Evolutionary conservation across 2,329 filamentous ascomycete genomes (phyloP), one percentile per base, ranked within the genome.

Genomic region (Colletotrichum sublineola): DNA sequence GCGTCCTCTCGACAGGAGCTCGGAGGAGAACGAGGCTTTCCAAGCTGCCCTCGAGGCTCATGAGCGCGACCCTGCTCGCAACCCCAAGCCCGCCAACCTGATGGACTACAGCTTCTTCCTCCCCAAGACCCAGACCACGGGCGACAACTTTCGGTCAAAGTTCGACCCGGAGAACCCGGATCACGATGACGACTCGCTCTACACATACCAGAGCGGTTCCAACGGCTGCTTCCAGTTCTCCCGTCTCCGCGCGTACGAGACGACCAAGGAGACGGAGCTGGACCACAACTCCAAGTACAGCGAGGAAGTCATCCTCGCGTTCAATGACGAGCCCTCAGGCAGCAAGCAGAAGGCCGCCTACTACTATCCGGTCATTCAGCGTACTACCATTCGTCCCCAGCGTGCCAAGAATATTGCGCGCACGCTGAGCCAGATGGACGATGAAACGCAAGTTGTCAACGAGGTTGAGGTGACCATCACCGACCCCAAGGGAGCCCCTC

Each of bases 101-200:
- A 88, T 90, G 82, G 89, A 91, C 78, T 93, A 92, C 80, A 89
- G 93, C 77, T 91, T 91, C 79, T 93, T 90, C 80, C 85, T 93
- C 33, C 84, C 87, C 7, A 85, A 88, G 63, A 85, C 82, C 9
- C 74, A 80, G 31, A 77, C 81, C 5, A 84, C 86, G 1, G 86
- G 86, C 44, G 81, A 84, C 14, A 85, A 84, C 56, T 92, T 93
- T 82, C 88, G 89, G 73, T 82, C 86, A 75, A 89, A 87, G 78
- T 91, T 92, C 76, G 88, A 91, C 77, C 80, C 88, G 8, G 82
- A 88, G 73, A 88, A 90, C 76, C 83, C 86, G 1, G 84, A 89
- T 24, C 85, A 86, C 71, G 86, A 88, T 71, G 85, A 87, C 62
- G 84, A 87, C 3, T 81, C 81, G 6, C 83, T 91, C 6, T 91